Conservation (phyloP, 2,329 filamentous ascomycete species). For the Phyllosticta citriasiana region DNA sequence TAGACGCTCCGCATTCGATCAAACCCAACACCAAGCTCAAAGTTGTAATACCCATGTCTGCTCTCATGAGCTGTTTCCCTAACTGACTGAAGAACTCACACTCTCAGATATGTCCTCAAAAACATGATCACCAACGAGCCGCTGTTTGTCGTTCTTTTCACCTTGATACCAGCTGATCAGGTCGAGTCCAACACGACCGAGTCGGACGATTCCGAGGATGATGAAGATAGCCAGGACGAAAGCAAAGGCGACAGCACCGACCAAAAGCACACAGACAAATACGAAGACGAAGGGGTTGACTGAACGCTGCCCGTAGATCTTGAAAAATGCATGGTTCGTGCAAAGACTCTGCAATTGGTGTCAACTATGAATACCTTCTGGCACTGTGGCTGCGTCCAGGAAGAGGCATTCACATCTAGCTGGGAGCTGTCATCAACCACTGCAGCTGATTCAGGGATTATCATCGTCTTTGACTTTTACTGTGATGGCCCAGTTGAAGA, state of each 20-base stretch:
- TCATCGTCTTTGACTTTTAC: too few species aligned
- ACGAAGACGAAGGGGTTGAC: not conserved
- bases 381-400: too few species aligned
- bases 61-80: not conserved
- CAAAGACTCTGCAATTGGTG: too few species aligned
- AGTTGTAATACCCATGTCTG: not conserved
- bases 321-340: too few species aligned
- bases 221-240: not conserved
- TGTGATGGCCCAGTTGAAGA: too few species aligned
- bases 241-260: not conserved
- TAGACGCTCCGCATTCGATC: not conserved
- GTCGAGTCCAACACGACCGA: not conserved
- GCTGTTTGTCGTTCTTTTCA: conserved; percentile 75
- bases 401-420: too few species aligned
- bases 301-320: not conserved
- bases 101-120: conserved; percentile 84
- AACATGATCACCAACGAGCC: conserved; percentile 63
- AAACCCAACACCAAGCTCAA: not conserved
- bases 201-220: not conserved
- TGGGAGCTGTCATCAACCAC: too few species aligned
- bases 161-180: conserved; percentile 56
- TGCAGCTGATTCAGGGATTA: too few species aligned
- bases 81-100: conserved; percentile 56
- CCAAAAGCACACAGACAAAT: not conserved
- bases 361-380: too few species aligned